Percentiles rank a stretch among this genome's conserved stretches.
phyloP scores from a whole-genome alignment of 108 stramenopile species.

The Thalassiosira profunda region DNA sequence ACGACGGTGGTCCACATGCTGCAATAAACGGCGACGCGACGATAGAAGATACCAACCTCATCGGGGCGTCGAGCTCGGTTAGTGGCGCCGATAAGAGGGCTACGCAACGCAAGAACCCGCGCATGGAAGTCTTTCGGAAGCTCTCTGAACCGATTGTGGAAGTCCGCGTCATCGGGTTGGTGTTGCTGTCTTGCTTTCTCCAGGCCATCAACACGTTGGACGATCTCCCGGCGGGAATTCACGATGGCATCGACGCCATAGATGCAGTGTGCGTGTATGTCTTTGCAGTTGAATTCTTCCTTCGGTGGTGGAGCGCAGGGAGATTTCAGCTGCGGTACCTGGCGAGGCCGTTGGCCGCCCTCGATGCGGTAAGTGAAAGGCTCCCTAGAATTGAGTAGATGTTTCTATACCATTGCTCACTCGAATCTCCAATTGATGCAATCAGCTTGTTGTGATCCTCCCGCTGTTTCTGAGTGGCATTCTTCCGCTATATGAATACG shows the following conservation, averaged over 20 bases:
- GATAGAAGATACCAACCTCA: no score
- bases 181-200: conserved; percentile 51
- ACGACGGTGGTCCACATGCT: no score
- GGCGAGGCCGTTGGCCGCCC: conserved; percentile 51
- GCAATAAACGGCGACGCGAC: no score
- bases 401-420: no score
- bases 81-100: no score
- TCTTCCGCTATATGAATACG: conserved; percentile 38
- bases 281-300: conserved; percentile 63
- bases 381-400: no score
- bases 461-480: conserved; percentile 37
- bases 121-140: conserved; percentile 43
- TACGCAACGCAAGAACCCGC: conserved; percentile 8
- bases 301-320: conserved; percentile 65
- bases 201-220: conserved; percentile 56
- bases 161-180: conserved; percentile 34
- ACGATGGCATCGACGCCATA: conserved; percentile 11
- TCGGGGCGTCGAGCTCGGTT: no score
- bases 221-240: conserved; percentile 17
- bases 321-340: conserved; percentile 52
- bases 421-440: no score
- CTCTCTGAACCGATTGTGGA: conserved; percentile 48
- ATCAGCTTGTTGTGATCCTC: conserved; percentile 32
- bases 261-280: conserved; percentile 47
- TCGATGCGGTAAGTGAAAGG: conserved; percentile 73